Evolutionary conservation across 768 basidiomycete genomes (phyloP).

Genomic region (Clitopilus hobsonii): DNA sequence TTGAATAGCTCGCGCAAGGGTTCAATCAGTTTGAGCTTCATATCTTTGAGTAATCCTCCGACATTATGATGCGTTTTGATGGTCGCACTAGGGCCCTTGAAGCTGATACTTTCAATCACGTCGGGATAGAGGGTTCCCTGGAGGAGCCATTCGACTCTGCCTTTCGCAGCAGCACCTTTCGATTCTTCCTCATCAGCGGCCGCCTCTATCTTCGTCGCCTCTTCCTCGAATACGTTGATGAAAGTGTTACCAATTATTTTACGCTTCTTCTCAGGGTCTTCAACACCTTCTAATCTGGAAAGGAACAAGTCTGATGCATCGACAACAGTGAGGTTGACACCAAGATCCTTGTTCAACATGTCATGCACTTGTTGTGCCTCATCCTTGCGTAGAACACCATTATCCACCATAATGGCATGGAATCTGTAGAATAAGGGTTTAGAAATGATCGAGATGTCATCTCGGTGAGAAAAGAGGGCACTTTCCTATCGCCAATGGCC

Average conservation of each 20-base stretch:
- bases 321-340: conserved; percentile 93
- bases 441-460: conserved; percentile 4
- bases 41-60: conserved; percentile 91
- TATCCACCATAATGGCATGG: conserved; percentile 99
- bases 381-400: conserved; percentile 90
- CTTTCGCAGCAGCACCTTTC: conserved; percentile 66
- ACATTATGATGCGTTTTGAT: conserved; percentile 99
- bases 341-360: conserved; percentile 91
- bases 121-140: conserved; percentile 99
- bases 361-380: conserved; percentile 88
- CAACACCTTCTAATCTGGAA: conserved; percentile 79
- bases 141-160: conserved; percentile 93
- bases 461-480: background rate
- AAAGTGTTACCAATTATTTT: conserved; percentile 99
- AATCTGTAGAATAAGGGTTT: conserved; percentile 49
- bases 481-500: conserved; percentile 93
- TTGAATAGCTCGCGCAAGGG: conserved; percentile 97
- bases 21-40: conserved; percentile 99
- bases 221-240: conserved; percentile 95
- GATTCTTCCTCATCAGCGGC: conserved; percentile 73
- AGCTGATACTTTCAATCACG: conserved; percentile 98
- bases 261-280: conserved; percentile 95
- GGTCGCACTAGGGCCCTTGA: conserved; percentile 97
- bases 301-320: conserved; percentile 96
- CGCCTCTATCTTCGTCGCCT: conserved; percentile 86